These are phyloP conservation scores for Pelargonium cotyledonis DNA, from an alignment of 441 rosid genomes.

Conservation along the genomic window DNA sequence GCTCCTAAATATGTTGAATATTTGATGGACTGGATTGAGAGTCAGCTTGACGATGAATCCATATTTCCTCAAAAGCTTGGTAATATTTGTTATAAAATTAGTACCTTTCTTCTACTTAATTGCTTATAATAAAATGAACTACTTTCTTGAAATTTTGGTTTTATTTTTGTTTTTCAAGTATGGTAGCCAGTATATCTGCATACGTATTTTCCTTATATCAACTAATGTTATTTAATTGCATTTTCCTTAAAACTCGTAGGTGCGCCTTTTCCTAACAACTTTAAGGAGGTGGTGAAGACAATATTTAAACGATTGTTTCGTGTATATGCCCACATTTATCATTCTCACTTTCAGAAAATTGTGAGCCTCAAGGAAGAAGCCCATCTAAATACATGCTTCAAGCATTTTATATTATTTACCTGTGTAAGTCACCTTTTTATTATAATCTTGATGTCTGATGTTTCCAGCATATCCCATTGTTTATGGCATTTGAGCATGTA, in stretches of 20 bases:
- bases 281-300: conserved; percentile 93
- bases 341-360: conserved; percentile 95
- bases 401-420: conserved; percentile 91
- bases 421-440: conserved; percentile 47
- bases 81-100: conserved; percentile 26
- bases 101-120: not conserved
- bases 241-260: conserved; percentile 40
- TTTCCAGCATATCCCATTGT: not conserved
- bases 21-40: conserved; percentile 96
- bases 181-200: not conserved
- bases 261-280: conserved; percentile 87
- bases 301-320: conserved; percentile 91
- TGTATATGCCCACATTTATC: conserved; percentile 92
- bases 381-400: conserved; percentile 97
- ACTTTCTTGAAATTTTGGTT: not conserved
- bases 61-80: conserved; percentile 95
- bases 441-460: not conserved
- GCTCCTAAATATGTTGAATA: conserved; percentile 97
- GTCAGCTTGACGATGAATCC: conserved; percentile 93
- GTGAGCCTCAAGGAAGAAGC: conserved; percentile 99
- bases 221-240: not conserved
- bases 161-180: not conserved
- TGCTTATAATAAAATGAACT: not conserved
- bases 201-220: not conserved
- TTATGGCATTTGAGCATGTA: not conserved